A percentile compares a stretch with the other conserved stretches of the same genome.
Evolutionary conservation across 1,139 yeast species (phyloP).

Genomic region (Wickerhamiella pararugosa): DNA sequence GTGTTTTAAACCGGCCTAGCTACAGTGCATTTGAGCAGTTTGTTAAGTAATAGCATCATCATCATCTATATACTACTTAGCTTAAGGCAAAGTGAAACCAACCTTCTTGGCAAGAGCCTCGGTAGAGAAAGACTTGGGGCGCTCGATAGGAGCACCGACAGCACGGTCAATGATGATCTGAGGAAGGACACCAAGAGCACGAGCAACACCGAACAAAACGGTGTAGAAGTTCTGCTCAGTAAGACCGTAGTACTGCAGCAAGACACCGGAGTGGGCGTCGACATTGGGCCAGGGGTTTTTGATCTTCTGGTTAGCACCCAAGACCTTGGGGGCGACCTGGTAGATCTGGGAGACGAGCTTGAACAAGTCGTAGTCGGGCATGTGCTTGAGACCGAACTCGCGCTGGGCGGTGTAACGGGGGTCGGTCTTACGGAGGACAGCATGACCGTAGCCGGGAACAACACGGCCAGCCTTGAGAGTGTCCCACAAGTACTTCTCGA

Average conservation of each 20-base stretch:
- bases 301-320: constrained; percentile 44
- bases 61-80: background rate
- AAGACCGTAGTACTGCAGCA: constrained; percentile 44
- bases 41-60: too few species aligned
- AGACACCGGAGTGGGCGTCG: constrained; percentile 43
- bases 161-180: constrained; percentile 49
- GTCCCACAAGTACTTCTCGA: constrained; percentile 88
- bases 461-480: constrained; percentile 88
- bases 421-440: constrained; percentile 92
- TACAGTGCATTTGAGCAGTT: too few species aligned
- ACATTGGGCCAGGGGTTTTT: constrained; percentile 54
- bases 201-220: constrained; percentile 44
- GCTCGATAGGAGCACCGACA: constrained; percentile 44
- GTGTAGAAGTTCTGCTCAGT: constrained; percentile 42
- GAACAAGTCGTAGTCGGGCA: constrained; percentile 92
- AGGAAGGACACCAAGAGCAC: constrained; percentile 42
- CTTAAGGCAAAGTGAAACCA: constrained; percentile 24
- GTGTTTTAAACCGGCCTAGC: too few species aligned
- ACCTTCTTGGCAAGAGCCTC: constrained; percentile 32
- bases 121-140: constrained; percentile 41
- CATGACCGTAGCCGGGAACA: constrained; percentile 97
- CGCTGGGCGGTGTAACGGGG: constrained; percentile 87
- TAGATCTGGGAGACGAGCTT: constrained; percentile 68
- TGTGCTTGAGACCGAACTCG: constrained; percentile 92
- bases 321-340: constrained; percentile 40